phyloP scores from a whole-genome alignment of 2,329 filamentous ascomycete genomes.

The Ilyonectria robusta region DNA sequence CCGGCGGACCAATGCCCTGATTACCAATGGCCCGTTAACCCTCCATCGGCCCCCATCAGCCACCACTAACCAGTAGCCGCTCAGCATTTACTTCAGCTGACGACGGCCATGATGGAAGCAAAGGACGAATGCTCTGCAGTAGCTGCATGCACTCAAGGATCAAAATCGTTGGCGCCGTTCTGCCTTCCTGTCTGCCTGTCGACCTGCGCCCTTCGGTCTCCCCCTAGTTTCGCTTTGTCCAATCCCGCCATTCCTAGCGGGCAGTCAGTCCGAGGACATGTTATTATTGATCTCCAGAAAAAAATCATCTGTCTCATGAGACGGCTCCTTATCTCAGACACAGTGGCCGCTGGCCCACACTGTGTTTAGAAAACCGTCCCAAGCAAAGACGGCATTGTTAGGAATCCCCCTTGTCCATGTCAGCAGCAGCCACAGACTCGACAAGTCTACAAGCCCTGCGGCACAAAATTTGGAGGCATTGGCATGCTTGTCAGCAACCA shows the following conservation, averaged over 20 bases:
- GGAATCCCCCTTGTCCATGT: slow-evolving; percentile 17
- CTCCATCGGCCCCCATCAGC: slow-evolving; percentile 8
- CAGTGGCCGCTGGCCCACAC: slow-evolving; percentile 19
- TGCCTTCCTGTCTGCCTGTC: slow-evolving; percentile 30
- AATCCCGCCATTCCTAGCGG: slow-evolving; percentile 7
- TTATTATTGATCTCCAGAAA: neutral
- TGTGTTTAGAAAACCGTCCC: slow-evolving; percentile 5
- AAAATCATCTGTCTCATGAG: neutral
- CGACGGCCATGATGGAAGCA: slow-evolving; percentile 16
- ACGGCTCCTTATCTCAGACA: slow-evolving; percentile 24
- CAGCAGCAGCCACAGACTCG: slow-evolving; percentile 2
- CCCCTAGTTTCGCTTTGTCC: slow-evolving; percentile 5
- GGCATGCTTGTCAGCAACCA: slow-evolving; percentile 7
- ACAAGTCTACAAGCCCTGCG: neutral
- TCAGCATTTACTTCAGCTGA: slow-evolving; percentile 22
- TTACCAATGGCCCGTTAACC: slow-evolving; percentile 36
- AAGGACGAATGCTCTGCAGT: slow-evolving; percentile 26
- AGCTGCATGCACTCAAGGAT: slow-evolving; percentile 23
- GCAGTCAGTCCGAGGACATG: slow-evolving; percentile 5
- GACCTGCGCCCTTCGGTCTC: slow-evolving; percentile 15
- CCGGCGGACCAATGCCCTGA: slow-evolving; percentile 36
- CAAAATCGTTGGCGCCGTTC: slow-evolving; percentile 17
- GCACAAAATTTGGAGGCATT: neutral
- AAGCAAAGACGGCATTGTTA: neutral
- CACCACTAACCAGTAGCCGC: slow-evolving; percentile 35